Conservation (phyloP, 2,329 filamentous ascomycete genomes). For the Sclerotinia subarctica region DNA sequence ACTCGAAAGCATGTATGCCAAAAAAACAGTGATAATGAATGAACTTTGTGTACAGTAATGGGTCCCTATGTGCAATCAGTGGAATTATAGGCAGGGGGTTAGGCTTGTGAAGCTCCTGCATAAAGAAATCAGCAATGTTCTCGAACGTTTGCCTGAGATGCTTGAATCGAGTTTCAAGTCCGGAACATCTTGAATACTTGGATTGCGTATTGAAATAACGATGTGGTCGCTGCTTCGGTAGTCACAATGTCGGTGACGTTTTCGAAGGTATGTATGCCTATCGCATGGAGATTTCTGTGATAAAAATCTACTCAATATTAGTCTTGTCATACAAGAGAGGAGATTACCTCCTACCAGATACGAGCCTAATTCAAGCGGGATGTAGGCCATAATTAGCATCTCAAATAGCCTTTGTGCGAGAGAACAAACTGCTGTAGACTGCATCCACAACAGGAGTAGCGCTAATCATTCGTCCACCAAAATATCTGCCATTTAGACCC, state of each 20-base stretch:
- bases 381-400: constrained; percentile 39
- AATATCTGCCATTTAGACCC: constrained; percentile 93
- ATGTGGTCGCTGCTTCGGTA: neutral
- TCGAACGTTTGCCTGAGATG: constrained; percentile 22
- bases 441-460: constrained; percentile 96
- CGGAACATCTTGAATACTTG: constrained; percentile 8
- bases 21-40: constrained; percentile 1
- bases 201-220: neutral
- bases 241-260: neutral
- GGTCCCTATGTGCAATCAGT: constrained; percentile 37
- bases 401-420: constrained; percentile 77
- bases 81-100: constrained; percentile 19
- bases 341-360: constrained; percentile 28
- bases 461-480: constrained; percentile 88
- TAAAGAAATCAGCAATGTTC: constrained; percentile 36
- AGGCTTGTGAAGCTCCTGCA: constrained; percentile 29
- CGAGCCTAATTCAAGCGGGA: constrained; percentile 31
- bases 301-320: constrained; percentile 19
- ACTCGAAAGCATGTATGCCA: neutral
- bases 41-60: constrained; percentile 26
- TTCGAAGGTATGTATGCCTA: constrained; percentile 15
- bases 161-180: constrained; percentile 6
- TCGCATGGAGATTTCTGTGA: constrained; percentile 21
- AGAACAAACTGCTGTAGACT: constrained; percentile 96
- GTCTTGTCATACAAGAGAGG: neutral